Evolutionary conservation across 352 stramenopile genomes (phyloP), one percentile per base, ranked within the genome.

Genomic region (Sclerospora graminicola): DNA sequence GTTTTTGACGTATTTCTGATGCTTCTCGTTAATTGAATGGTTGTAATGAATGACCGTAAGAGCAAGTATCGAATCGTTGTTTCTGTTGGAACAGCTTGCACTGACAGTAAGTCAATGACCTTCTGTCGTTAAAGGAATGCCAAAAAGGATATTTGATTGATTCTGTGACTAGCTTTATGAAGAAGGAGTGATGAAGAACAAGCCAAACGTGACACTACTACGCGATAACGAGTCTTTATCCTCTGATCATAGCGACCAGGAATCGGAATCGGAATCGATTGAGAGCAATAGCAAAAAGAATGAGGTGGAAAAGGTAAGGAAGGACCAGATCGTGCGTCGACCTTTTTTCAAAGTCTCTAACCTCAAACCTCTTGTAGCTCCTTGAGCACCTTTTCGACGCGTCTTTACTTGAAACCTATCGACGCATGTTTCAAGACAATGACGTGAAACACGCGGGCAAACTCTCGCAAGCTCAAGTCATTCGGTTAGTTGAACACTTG

Each of bases 11-110:
- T n/a, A n/a, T n/a, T n/a, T n/a, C n/a, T n/a, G n/a, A n/a, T n/a
- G n/a, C n/a, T n/a, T n/a, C n/a, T n/a, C n/a, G n/a, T n/a, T n/a
- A n/a, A n/a, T n/a, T n/a, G n/a, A n/a, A n/a, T n/a, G n/a, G n/a
- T n/a, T n/a, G n/a, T n/a, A n/a, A n/a, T n/a, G n/a, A n/a, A n/a
- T n/a, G n/a, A n/a, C n/a, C n/a, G n/a, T n/a, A n/a, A n/a, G n/a
- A n/a, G n/a, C n/a, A n/a, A 10, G 26, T 29, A 29, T 29, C 10
- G 66, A 87, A 13, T 61, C 64, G 13, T 16, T 80, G 13, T 81
- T 80, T 41, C 32, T 87, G 18, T 54, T 87, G 4, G 68, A 87
- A 29, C 71, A 87, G 30, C 49, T 87, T 13, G 69, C 69, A 1
- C 66, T 84, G 62, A 83, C 71, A 46, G 70, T 84, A 51, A 27